phyloP scores from a whole-genome alignment of 129 eudicot genomes.

The Lactuca saligna region DNA sequence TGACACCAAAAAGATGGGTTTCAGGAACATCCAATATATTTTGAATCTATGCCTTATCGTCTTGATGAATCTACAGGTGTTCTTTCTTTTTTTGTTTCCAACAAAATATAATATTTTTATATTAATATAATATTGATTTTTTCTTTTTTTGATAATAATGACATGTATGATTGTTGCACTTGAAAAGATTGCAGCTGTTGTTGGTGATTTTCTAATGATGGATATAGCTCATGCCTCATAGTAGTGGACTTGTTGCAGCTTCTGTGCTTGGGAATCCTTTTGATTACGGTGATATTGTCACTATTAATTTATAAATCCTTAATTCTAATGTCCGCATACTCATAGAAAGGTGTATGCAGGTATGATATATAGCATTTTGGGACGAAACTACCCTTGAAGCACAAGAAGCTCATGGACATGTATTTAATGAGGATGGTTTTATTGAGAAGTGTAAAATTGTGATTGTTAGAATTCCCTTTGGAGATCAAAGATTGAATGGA shows the following conservation, averaged over 20 bases:
- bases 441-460: too few species aligned
- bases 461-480: too few species aligned
- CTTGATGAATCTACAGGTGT: conserved; percentile 89
- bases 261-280: conserved; percentile 89
- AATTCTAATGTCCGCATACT: too few species aligned
- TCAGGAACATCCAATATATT: conserved; percentile 88
- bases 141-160: too few species aligned
- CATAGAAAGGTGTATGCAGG: too few species aligned
- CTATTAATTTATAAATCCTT: conserved; percentile 16
- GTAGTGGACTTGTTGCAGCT: conserved; percentile 97
- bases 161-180: conserved; percentile 1
- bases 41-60: conserved; percentile 93
- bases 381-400: too few species aligned
- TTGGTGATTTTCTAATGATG: conserved; percentile 98
- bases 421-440: too few species aligned
- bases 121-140: not conserved
- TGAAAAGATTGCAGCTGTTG: conserved; percentile 80
- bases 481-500: too few species aligned
- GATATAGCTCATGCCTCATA: conserved; percentile 82
- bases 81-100: not conserved
- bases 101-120: not conserved
- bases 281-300: conserved; percentile 93
- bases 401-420: too few species aligned
- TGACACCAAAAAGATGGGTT: conserved; percentile 90
- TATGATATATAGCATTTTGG: too few species aligned